phyloP scores from a whole-genome alignment of 1,284 basidiomycete species.

The Veloboletus limbatus region DNA sequence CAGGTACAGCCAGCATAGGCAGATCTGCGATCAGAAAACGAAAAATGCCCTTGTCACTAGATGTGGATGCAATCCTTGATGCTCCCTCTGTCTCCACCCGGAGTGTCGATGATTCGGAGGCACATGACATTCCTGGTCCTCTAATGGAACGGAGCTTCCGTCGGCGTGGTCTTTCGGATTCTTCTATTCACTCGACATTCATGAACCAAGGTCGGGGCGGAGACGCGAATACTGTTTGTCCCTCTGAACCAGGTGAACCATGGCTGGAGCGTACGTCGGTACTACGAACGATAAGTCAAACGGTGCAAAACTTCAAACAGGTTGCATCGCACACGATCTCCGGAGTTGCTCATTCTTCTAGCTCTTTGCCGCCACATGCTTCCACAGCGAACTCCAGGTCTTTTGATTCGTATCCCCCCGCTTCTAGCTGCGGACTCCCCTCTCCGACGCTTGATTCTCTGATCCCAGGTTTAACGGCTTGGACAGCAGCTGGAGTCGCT shows the following conservation, averaged over 20 bases:
- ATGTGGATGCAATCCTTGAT: conserved; percentile 79
- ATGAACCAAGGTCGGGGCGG: conserved; percentile 43
- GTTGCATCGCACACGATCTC: conserved; percentile 34
- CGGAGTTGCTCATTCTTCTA: conserved; percentile 14
- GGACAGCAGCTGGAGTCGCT: conserved; percentile 28
- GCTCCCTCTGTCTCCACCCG: conserved; percentile 35
- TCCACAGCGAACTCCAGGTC: not conserved
- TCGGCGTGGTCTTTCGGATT: conserved; percentile 82
- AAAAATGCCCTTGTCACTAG: conserved; percentile 49
- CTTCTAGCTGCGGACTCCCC: conserved; percentile 19
- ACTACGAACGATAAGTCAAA: conserved; percentile 32
- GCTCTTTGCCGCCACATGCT: conserved; percentile 3
- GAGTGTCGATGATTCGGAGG: conserved; percentile 33
- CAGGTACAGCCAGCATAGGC: conserved; percentile 20
- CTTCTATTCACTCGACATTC: conserved; percentile 85
- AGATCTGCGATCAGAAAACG: conserved; percentile 26
- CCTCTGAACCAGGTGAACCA: conserved; percentile 6
- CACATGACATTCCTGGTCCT: conserved; percentile 40
- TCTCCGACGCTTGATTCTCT: conserved; percentile 32
- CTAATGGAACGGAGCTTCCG: conserved; percentile 68
- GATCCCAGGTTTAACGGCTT: conserved; percentile 37
- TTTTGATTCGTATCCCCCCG: conserved; percentile 1
- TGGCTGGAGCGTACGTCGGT: conserved; percentile 29
- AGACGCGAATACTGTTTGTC: conserved; percentile 15
- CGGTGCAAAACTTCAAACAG: conserved; percentile 35